Evolutionary conservation across 192 early-diverging fungal genomes (phyloP), one percentile per base, ranked within the genome.

Genomic region (Chytriomyces sp.): DNA sequence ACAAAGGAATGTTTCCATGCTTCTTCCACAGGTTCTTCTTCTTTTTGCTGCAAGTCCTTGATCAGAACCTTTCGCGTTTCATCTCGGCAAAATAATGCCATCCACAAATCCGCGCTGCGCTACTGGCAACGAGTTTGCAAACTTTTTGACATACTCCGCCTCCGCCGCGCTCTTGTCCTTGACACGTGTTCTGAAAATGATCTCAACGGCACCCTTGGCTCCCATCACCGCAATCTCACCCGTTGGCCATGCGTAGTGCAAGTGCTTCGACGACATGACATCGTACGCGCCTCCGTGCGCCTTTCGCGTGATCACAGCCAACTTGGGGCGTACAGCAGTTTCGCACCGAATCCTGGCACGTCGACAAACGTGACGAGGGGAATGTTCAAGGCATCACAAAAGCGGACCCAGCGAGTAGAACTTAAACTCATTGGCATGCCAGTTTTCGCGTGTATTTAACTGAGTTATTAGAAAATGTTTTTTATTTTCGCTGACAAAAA

Each of bases 141-240:
- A 98, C 83, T 94, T 92, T 64, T 88, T 78, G 61, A 94, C 91
- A 73, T 98, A 96, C 82, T 97, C 94, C 23, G 89, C 88, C 87
- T 95, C 94, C 6, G 94, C 94, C 48, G 83, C 69, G 62, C 72
- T 64, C 72, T 87, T 89, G 77, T 91, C 89, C 35, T 87, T 85
- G 26, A 45, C 60, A 43, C 86, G 74, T 18, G n/a, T n/a, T n/a
- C 95, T 82, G 89, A 95, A 97, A 74, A 98, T 94, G 82, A 98
- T 96, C 84, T 96, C 97, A 0, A 97, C 97, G 8, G 97, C 97
- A 23, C 96, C 97, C 87, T 96, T 93, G 50, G 95, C 94, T 57
- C 97, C 97, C 97, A 98, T 98, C 61, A 98, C 97, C 49, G 96
- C 97, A 81, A 98, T 96, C 81, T 98, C 97, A 45, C 93, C 95